These are phyloP conservation scores for Diplogelasinospora grovesii DNA, from an alignment of 495 filamentous ascomycete genomes.

Conservation along the genomic window DNA sequence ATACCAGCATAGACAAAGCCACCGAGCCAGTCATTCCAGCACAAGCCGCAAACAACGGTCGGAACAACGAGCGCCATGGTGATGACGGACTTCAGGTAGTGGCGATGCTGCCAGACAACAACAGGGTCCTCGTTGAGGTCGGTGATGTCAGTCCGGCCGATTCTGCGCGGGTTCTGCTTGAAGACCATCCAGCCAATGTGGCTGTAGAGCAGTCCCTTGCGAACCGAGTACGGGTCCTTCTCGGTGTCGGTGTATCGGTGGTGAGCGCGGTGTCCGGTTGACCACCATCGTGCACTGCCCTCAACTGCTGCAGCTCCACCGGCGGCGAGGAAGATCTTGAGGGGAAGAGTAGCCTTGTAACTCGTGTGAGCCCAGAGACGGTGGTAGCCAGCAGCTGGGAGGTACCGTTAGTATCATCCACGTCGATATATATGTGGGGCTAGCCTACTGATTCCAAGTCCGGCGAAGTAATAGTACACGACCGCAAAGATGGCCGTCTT, in stretches of 20 bases:
- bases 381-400: slow-evolving; percentile 60
- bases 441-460: slow-evolving; percentile 74
- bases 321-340: slow-evolving; percentile 88
- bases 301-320: slow-evolving; percentile 93
- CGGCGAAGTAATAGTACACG: slow-evolving; percentile 86
- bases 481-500: slow-evolving; percentile 79
- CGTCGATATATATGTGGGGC: too few relatives aligned
- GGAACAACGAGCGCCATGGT: slow-evolving; percentile 85
- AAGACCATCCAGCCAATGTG: slow-evolving; percentile 93
- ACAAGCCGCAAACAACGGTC: slow-evolving; percentile 73
- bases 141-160: slow-evolving; percentile 93
- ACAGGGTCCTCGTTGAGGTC: slow-evolving; percentile 94
- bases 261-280: slow-evolving; percentile 83
- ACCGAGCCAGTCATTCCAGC: slow-evolving; percentile 85
- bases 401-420: slow-evolving; percentile 13
- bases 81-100: slow-evolving; percentile 86
- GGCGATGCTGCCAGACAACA: slow-evolving; percentile 88
- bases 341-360: slow-evolving; percentile 80
- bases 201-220: slow-evolving; percentile 95
- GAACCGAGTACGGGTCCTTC: slow-evolving; percentile 97
- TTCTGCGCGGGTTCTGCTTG: slow-evolving; percentile 89
- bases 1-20: slow-evolving; percentile 95
- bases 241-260: slow-evolving; percentile 99
- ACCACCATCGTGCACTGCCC: slow-evolving; percentile 97
- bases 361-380: slow-evolving; percentile 92